Evolutionary conservation across 108 stramenopile species (phyloP), one percentile per base, ranked within the genome.

Genomic region (Parmales sp.): DNA sequence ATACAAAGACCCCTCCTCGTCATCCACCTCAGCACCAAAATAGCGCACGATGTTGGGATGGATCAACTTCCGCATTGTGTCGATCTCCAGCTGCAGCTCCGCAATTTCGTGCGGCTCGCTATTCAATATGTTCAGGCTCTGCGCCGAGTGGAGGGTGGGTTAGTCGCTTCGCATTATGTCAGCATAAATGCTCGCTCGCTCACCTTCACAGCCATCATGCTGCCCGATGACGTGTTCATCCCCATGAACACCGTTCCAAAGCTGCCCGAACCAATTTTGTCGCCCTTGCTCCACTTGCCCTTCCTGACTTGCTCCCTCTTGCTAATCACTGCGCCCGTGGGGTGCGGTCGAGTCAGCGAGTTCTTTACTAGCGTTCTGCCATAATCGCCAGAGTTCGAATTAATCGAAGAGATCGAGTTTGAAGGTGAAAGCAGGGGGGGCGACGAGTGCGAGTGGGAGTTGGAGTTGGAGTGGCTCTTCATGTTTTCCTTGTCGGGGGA

Each of bases 21-120:
- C 77, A 70, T 92, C 82, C 50, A 91, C 82, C 67, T 92, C 85
- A 5, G 93, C 90, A 16, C 96, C 96, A 1, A 90, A 74, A 72
- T 98, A 98, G 37, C 82, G 72, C 22, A 98, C 96, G 76, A 98
- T 95, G 65, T 98, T 94, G 11, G 74, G 77, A 76, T 98, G 96
- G 22, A 79, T 71, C 29, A 98, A 68, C 25, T 83, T 80, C 70
- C 83, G 82, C 91, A 98, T 87, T 13, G 95, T 72, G 49, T 93
- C 84, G 38, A 98, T 87, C 66, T 95, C 85, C 25, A 76, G 69
- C 65, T 88, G 78, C 64, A 92, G 34, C 68, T 90, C 85, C 49
- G 79, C 72, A 86, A 46, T 60, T 79, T 39, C 51, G 39, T 16
- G 37, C 1, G 18, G 37, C n/a, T 38, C 2, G 65, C 60, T 20